Conservation (phyloP, 192 early-diverging fungal genomes). For the Linnemannia zychae region DNA sequence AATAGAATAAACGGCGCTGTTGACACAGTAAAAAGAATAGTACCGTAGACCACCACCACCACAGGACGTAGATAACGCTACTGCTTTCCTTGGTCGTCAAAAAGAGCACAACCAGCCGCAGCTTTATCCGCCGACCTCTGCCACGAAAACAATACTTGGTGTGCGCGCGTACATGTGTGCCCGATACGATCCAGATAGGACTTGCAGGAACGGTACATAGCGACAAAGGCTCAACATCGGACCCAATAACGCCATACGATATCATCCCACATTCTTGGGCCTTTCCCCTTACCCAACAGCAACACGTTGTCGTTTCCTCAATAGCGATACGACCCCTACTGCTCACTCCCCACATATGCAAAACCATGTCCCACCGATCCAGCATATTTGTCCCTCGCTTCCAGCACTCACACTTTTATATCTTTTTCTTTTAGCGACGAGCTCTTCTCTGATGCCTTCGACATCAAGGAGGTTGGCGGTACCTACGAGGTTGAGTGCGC, state of each 20-base stretch:
- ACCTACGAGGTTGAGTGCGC: constrained; percentile 85
- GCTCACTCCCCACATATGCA: background rate
- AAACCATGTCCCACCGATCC: background rate
- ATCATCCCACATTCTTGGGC: background rate
- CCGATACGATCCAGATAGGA: background rate
- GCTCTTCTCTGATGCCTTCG: constrained; percentile 91
- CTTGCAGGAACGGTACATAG: background rate
- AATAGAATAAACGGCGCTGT: no score
- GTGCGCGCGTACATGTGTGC: background rate
- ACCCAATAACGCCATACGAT: background rate
- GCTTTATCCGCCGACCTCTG: background rate
- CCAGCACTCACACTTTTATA: background rate
- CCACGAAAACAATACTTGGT: background rate
- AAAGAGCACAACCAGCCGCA: background rate
- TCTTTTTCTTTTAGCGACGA: constrained; percentile 75
- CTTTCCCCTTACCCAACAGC: background rate
- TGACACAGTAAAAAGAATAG: no score
- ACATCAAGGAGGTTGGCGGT: constrained; percentile 74
- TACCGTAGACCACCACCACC: no score
- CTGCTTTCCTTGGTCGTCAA: no score
- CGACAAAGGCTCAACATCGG: background rate
- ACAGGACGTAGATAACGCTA: no score
- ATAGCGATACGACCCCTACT: background rate
- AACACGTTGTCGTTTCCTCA: background rate
- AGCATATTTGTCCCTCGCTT: background rate